phyloP scores from a whole-genome alignment of 345 rosid genomes.

The Carallia pectinifolia region DNA sequence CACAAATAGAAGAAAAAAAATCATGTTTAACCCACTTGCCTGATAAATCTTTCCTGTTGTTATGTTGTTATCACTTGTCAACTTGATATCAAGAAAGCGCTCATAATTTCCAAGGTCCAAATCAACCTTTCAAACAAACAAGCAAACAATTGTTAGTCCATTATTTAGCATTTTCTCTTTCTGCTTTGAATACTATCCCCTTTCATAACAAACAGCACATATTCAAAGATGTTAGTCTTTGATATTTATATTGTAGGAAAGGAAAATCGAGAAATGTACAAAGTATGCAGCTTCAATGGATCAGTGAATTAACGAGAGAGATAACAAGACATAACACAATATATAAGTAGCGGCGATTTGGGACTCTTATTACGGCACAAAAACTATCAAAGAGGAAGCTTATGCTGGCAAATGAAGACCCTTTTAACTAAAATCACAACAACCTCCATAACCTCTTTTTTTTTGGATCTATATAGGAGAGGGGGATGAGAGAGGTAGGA shows the following conservation, averaged over 20 bases:
- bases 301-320: not conserved
- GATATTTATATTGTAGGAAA: too few species aligned
- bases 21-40: slow-evolving; percentile 43
- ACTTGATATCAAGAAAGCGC: slow-evolving; percentile 77
- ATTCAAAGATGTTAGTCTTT: not conserved
- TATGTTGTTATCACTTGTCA: slow-evolving; percentile 82
- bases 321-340: not conserved
- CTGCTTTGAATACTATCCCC: not conserved
- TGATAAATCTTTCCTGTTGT: slow-evolving; percentile 91
- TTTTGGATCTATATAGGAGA: too few species aligned
- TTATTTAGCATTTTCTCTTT: not conserved
- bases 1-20: too few species aligned
- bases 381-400: not conserved
- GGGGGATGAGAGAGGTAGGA: too few species aligned
- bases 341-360: not conserved
- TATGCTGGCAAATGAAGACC: not conserved
- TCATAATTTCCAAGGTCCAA: slow-evolving; percentile 99
- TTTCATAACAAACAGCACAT: not conserved
- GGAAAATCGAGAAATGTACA: too few species aligned
- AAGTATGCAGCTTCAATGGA: too few species aligned
- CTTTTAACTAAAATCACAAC: too few species aligned
- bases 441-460: too few species aligned
- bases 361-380: not conserved
- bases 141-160: not conserved
- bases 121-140: slow-evolving; percentile 67